Base-by-base conservation (phyloP, 805 yeast species). In the Barnettozyma californica region DNA sequence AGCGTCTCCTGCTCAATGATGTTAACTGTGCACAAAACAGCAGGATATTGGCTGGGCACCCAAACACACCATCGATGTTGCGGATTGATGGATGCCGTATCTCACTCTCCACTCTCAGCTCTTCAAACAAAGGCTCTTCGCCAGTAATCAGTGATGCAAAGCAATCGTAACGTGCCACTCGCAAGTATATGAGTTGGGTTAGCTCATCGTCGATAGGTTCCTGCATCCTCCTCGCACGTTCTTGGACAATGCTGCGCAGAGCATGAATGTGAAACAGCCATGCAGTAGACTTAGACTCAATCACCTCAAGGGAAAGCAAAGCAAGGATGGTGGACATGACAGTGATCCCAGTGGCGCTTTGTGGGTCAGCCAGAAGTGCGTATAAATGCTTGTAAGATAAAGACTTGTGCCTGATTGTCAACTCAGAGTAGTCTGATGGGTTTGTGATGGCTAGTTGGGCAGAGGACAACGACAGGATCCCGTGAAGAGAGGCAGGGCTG, bases 101-200 rank as follows among this genome's bases (percentile, higher is more conserved):
- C 21, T 37, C 43, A 10, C 11, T 8, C 1, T 20, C 13, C n/a
- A 40, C 25, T 20, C 43, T 39, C 31, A 40, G 4, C 19, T 43
- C 46, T 16, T 45, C 37, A 18, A 49, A 49, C 9, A 49, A 21
- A 4, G 52, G 52, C 25, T 38, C 41, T 8, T 45, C 52, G 23
- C 52, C 52, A 1, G 49, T 49, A 5, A 47, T 49, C 5, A 49
- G 36, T 8, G 45, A 37, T 8, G 52, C 52, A 39, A 49, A 49
- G 20, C 44, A 42, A 25, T 49, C 52, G 36, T 49, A 49, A 25
- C 52, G 43, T 26, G 52, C 52, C 11, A 49, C 41, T 26, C 52
- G 21, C 13, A 46, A 21, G 34, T 49, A 49, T 13, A 49, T 34
- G 25, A 49, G 45, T 29, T 38, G 41, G 8, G 10, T 8, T 3